Evolutionary conservation across 2,329 filamentous ascomycete species (phyloP), one percentile per base, ranked within the genome.

Genomic region (Penicillium sp.): DNA sequence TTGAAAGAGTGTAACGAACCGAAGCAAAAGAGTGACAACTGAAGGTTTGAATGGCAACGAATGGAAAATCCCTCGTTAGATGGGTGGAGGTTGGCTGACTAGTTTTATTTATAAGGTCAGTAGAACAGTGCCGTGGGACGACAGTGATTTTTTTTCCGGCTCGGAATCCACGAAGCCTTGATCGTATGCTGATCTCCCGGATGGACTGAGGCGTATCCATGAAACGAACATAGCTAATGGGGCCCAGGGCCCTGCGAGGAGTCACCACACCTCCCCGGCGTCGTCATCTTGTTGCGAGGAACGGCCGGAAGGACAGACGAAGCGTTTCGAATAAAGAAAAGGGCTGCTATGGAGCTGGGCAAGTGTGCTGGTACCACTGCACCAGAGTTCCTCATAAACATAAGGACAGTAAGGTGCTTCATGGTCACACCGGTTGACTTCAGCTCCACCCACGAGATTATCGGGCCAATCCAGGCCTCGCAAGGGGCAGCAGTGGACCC

Each of bases 181-280:
- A 49, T 44, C 24, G 23, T 29, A 47, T 18, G 51, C 47, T 54
- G 51, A 54, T 56, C 47, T 54, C 34, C 47, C 54, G 47, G 4
- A 45, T 39, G 41, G 20, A 46, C 20, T 46, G 54, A 46, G 32
- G 13, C 30, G 17, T 49, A 32, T 34, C 20, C 41, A 43, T 46
- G 30, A 51, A 39, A 49, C 44, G 42, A 39, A 26, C 18, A 21
- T 42, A 10, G n/a, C 12, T 15, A 17, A 51, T 23, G 43, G 34
- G 29, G n/a, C 44, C 7, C 24, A 33, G 8, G 23, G 41, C 7
- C 41, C 26, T 30, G 17, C 13, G 15, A 26, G 26, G 29, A 7
- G 15, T 39, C 24, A 29, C 20, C n/a, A 36, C 20, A 13, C 40
- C 20, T 26, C 18, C 12, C 10, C 15, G 4, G 36, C 55, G 49